Base-by-base conservation (phyloP, 495 filamentous ascomycete genomes). In the Clohesyomyces aquaticus region DNA sequence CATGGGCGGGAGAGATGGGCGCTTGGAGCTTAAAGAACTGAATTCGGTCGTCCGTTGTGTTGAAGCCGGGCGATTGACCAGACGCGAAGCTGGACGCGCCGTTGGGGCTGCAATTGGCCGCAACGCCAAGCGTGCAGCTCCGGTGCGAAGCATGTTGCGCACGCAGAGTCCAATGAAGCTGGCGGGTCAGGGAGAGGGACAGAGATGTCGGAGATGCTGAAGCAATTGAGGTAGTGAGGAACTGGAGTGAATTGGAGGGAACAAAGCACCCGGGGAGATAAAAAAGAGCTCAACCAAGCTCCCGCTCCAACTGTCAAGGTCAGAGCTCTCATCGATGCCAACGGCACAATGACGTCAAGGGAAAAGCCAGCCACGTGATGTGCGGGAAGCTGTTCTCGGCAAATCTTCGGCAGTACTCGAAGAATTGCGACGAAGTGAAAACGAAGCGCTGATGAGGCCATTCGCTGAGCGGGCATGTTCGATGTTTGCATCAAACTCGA, bases 121-220 rank as follows among this genome's bases (percentile, higher is more conserved):
- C 26, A 75, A 41, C 26, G 69, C 49, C 14, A 61, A 47, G 18
- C 74, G 73, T 19, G 70, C 59, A 58, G 69, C 74, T 72, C 55
- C 65, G 19, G 72, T 65, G 51, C 74, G 75, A 57, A 77, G 66
- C 76, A 76, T 73, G n/a, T 50, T 42, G 61, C 21, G 9, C 43
- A 4, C 28, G 12, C 46, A 59, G 51, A n/a, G 23, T 16, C 21
- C 35, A 21, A 45, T 49, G 48, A 28, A 53, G 25, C 19, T 23
- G 11, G 50, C 18, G n/a, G 51, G 41, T 32, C 32, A 38, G 14
- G 6, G 32, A 38, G 14, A 38, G 14, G 14, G 14, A 38, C 6
- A 38, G 14, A 6, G 32, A 38, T 38, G 32, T 38, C 14, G 32
- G 6, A 38, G 14, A 6, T 38, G 32, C 6, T 38, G 32, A 14